These are phyloP conservation scores for Monilinia laxa DNA, from an alignment of 2,329 filamentous ascomycete species.

Conservation along the genomic window DNA sequence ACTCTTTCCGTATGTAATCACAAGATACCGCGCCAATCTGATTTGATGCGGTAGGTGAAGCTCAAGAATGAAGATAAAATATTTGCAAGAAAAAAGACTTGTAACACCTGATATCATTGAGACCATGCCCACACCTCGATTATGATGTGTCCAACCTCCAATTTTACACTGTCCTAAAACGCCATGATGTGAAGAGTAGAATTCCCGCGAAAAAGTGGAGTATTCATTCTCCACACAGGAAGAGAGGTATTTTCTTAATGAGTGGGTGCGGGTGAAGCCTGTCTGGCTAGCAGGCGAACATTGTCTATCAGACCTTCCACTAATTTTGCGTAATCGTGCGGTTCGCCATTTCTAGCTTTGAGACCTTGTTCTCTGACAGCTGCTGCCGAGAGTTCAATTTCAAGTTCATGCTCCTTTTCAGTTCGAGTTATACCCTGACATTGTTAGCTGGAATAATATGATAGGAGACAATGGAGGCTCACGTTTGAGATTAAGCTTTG, in stretches of 20 bases:
- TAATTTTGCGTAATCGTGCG: slow-evolving; percentile 64
- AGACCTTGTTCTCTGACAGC: slow-evolving; percentile 66
- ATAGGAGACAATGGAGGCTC: slow-evolving; percentile 25
- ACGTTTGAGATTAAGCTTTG: slow-evolving; percentile 62
- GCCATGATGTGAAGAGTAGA: neutral
- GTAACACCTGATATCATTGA: neutral
- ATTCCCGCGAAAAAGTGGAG: neutral
- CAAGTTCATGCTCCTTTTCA: slow-evolving; percentile 75
- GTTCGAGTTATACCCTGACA: slow-evolving; percentile 32
- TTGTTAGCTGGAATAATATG: slow-evolving; percentile 18
- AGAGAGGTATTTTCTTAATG: neutral
- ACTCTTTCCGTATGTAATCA: neutral
- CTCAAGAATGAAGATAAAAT: neutral
- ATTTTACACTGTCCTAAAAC: neutral
- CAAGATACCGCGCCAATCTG: neutral
- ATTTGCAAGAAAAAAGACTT: slow-evolving; percentile 2
- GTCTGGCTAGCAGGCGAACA: slow-evolving; percentile 35
- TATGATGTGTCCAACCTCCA: neutral
- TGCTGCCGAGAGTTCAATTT: slow-evolving; percentile 69
- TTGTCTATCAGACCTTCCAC: slow-evolving; percentile 77
- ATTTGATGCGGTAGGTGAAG: neutral
- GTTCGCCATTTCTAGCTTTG: slow-evolving; percentile 49
- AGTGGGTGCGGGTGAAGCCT: neutral
- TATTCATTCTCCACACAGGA: neutral
- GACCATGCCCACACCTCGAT: neutral